These are phyloP conservation scores for Auriculariales sp. DNA, from an alignment of 768 basidiomycete species.

Conservation along the genomic window DNA sequence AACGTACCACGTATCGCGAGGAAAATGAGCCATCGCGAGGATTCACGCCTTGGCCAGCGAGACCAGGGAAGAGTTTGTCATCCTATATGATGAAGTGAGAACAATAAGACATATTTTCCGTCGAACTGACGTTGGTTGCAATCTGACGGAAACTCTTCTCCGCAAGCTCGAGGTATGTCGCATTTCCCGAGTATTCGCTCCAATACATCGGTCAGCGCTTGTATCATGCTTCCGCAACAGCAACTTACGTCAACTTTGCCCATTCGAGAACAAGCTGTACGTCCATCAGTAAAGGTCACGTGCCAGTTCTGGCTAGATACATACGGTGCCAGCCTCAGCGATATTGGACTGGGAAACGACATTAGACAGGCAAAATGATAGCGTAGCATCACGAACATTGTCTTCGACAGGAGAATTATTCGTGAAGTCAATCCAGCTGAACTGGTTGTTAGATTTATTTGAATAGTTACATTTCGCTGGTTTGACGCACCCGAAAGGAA, in stretches of 20 bases:
- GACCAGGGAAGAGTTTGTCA: conserved; percentile 26
- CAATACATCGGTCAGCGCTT: no score
- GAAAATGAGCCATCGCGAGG: conserved; percentile 36
- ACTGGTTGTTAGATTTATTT: no score
- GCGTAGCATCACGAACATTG: conserved; percentile 15
- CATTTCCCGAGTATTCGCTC: conserved; percentile 41
- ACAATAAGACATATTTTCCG: conserved; percentile 8
- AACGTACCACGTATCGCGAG: conserved; percentile 43
- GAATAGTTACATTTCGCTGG: no score
- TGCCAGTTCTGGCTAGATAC: no score
- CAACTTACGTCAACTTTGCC: no score
- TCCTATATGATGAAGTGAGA: conserved; percentile 11
- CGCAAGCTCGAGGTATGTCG: conserved; percentile 40
- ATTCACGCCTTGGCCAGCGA: conserved; percentile 45
- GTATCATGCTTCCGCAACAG: no score
- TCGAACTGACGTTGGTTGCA: conserved; percentile 21
- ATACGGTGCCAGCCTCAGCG: conserved; percentile 27
- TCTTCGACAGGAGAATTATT: conserved; percentile 16
- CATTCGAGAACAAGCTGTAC: neutral
- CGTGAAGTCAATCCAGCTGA: no score
- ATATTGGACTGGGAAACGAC: conserved; percentile 13
- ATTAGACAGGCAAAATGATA: neutral
- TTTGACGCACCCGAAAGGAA: conserved; percentile 24
- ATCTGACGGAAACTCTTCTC: conserved; percentile 38
- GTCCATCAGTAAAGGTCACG: no score